Percentiles rank a stretch among this genome's conserved stretches.
Evolutionary conservation across 106 monocot genomes (phyloP).

Genomic region (Apostasia shenzhenica): DNA sequence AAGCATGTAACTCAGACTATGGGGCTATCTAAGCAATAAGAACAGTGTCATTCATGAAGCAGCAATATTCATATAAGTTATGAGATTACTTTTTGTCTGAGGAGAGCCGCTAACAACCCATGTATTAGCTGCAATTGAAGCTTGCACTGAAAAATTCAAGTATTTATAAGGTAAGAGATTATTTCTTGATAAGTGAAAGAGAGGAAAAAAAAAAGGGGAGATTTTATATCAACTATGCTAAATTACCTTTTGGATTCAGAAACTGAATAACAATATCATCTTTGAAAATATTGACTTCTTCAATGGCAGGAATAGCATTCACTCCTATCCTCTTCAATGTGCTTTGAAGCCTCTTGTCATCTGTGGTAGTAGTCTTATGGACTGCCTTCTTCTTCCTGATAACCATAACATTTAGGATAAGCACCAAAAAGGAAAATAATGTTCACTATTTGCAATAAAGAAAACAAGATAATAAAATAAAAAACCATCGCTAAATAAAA

Average conservation of each 20-base stretch:
- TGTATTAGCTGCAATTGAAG: constrained; percentile 79
- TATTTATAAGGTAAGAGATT: background rate
- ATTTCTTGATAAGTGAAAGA: background rate
- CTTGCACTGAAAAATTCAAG: constrained; percentile 53
- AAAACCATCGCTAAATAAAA: too few species aligned
- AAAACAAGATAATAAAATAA: too few species aligned
- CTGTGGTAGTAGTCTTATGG: constrained; percentile 63
- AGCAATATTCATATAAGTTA: background rate
- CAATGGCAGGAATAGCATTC: constrained; percentile 60
- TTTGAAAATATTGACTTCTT: constrained; percentile 79
- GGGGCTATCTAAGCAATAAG: too few species aligned
- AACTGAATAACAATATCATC: constrained; percentile 78
- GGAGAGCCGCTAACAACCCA: constrained; percentile 77
- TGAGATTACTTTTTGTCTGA: constrained; percentile 64
- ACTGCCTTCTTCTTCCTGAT: constrained; percentile 82
- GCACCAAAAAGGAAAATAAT: background rate
- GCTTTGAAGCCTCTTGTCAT: constrained; percentile 77
- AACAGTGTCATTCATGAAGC: too few species aligned
- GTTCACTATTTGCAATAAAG: too few species aligned
- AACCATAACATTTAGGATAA: constrained; percentile 4
- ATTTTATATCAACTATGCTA: background rate
- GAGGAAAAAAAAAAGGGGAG: too few species aligned
- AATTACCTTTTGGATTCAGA: constrained; percentile 59
- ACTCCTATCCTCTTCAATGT: constrained; percentile 78
- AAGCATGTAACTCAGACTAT: background rate